Conservation (phyloP, 305 asterid genomes). For the Fraxinus paxiana region DNA sequence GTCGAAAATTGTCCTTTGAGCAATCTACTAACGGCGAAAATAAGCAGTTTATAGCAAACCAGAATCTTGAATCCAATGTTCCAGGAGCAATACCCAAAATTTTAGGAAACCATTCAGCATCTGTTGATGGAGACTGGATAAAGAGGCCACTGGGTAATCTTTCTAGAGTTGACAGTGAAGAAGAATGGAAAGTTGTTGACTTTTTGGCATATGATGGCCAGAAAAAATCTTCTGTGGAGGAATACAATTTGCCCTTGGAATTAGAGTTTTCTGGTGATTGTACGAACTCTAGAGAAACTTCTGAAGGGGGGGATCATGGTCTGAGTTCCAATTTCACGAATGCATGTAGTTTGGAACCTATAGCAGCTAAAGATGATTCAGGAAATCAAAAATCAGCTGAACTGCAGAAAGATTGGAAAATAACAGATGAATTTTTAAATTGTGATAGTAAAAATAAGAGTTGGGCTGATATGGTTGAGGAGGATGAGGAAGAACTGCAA, state of each 20-base stretch:
- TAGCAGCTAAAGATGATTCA: constrained; percentile 12
- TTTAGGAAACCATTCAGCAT: not conserved
- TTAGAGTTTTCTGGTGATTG: constrained; percentile 2
- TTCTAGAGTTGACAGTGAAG: constrained; percentile 12
- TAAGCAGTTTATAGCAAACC: constrained; percentile 17
- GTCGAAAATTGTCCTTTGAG: constrained; percentile 52
- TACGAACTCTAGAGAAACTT: constrained; percentile 12
- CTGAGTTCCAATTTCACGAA: not conserved
- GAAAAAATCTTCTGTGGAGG: constrained; percentile 12
- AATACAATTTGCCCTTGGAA: constrained; percentile 22
- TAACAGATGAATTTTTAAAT: not conserved
- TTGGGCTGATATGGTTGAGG: constrained; percentile 98
- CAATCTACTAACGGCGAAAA: constrained; percentile 28
- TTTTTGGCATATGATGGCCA: constrained; percentile 12
- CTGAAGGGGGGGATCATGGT: constrained; percentile 12
- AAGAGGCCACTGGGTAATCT: constrained; percentile 13
- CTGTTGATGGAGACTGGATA: constrained; percentile 18
- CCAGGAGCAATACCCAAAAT: constrained; percentile 20
- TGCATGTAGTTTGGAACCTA: not conserved
- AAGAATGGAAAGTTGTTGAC: constrained; percentile 12
- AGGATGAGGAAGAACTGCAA: constrained; percentile 45
- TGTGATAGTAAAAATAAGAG: constrained; percentile 39
- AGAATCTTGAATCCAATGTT: constrained; percentile 10
- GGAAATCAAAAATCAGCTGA: constrained; percentile 14
- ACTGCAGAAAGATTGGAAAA: constrained; percentile 12